These are phyloP conservation scores for Erythrobasidium yunnanense DNA, from an alignment of 768 basidiomycete genomes.

Conservation along the genomic window DNA sequence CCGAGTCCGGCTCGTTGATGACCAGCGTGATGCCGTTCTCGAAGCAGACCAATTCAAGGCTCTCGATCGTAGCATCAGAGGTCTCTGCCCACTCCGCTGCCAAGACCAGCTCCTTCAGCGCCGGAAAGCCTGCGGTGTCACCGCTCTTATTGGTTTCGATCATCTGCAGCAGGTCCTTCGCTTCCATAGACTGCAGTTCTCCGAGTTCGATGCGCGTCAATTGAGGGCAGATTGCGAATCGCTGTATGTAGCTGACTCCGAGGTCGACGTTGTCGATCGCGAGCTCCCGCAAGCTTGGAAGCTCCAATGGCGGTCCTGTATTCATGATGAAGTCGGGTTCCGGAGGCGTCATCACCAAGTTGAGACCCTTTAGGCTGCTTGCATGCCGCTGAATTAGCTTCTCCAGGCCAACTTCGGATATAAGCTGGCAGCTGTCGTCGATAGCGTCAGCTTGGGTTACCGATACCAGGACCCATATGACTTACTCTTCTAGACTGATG, in stretches of 20 bases:
- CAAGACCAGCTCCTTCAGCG: conserved; percentile 6
- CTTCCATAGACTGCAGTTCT: background rate
- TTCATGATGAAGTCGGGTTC: background rate
- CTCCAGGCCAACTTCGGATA: conserved; percentile 2
- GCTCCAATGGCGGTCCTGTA: background rate
- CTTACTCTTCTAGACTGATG: conserved; percentile 11
- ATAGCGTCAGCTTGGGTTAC: background rate
- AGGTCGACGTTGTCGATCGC: background rate
- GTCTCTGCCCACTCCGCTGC: conserved; percentile 1
- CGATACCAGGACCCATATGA: background rate
- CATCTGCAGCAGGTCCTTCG: background rate
- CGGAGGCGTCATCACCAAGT: background rate
- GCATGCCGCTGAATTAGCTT: background rate
- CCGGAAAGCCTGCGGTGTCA: background rate
- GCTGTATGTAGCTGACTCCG: background rate
- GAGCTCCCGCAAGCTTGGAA: background rate
- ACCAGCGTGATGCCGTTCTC: background rate
- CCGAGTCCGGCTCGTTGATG: background rate
- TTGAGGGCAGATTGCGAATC: conserved; percentile 2
- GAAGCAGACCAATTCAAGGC: conserved; percentile 14
- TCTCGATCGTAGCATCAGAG: background rate
- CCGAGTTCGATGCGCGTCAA: background rate
- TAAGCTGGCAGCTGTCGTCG: conserved; percentile 2
- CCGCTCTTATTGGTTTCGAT: background rate
- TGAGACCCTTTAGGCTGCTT: background rate